phyloP scores from a whole-genome alignment of 2,329 filamentous ascomycete genomes.

The Neofusicoccum ribis region DNA sequence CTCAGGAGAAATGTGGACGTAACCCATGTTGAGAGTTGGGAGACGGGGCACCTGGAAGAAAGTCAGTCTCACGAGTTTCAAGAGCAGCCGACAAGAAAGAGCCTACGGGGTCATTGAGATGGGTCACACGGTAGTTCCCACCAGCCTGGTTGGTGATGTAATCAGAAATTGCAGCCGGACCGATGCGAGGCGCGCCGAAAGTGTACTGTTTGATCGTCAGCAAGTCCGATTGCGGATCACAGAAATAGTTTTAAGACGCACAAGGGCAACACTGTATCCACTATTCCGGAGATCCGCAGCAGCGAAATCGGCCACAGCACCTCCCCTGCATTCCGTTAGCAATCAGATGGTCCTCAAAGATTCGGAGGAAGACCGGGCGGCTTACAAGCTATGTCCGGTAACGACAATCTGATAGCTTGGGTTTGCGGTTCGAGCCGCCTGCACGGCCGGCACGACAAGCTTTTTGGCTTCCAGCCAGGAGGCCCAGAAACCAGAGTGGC shows the following conservation, averaged over 20 bases:
- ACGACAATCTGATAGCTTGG: constrained; percentile 56
- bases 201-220: constrained; percentile 48
- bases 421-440: constrained; percentile 46
- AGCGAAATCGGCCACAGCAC: constrained; percentile 62
- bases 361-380: constrained; percentile 37
- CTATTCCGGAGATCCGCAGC: constrained; percentile 56
- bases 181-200: constrained; percentile 68
- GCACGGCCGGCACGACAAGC: constrained; percentile 48
- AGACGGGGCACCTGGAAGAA: neutral
- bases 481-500: constrained; percentile 60
- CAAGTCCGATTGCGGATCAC: neutral
- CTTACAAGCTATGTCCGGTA: constrained; percentile 64
- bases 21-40: constrained; percentile 47
- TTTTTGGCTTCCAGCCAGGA: constrained; percentile 58
- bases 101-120: constrained; percentile 63
- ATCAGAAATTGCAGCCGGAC: constrained; percentile 57
- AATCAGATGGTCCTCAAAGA: neutral
- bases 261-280: constrained; percentile 53
- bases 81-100: neutral
- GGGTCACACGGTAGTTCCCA: constrained; percentile 65
- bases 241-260: constrained; percentile 15
- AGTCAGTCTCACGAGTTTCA: neutral
- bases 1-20: constrained; percentile 67
- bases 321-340: constrained; percentile 44
- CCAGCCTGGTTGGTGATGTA: constrained; percentile 57